Evolutionary conservation across 352 stramenopile genomes (phyloP).

Genomic region (Aphanomyces euteiches): DNA sequence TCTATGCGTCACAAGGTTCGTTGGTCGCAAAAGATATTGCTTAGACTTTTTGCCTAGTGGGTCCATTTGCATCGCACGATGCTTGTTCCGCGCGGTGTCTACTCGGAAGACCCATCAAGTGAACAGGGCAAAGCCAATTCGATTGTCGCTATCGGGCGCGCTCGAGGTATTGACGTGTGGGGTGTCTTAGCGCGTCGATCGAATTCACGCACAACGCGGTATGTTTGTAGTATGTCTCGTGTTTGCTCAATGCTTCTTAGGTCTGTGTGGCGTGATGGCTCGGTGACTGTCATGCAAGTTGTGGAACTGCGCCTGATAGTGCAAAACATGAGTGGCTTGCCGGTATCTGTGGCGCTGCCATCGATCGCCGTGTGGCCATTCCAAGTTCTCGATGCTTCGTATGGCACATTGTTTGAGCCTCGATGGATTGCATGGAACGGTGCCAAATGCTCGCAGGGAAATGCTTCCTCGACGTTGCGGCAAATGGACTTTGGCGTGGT

Average conservation of each 20-base stretch:
- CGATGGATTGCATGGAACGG: conserved; percentile 29
- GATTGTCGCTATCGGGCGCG: conserved; percentile 13
- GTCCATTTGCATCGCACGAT: not conserved
- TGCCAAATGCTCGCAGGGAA: not conserved
- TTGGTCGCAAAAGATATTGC: not conserved
- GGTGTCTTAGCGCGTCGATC: conserved; percentile 17
- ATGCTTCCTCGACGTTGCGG: not conserved
- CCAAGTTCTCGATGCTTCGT: conserved; percentile 28
- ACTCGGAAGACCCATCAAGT: not conserved
- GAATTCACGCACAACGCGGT: conserved; percentile 23
- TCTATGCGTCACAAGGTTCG: conserved; percentile 18
- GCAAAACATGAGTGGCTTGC: conserved; percentile 17
- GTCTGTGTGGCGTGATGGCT: conserved; percentile 26
- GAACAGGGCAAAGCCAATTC: not conserved
- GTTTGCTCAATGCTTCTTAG: not conserved
- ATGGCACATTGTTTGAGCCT: conserved; percentile 22
- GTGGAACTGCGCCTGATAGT: conserved; percentile 24
- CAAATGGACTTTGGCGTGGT: conserved; percentile 30
- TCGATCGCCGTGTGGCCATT: conserved; percentile 22
- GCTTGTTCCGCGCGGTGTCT: not conserved
- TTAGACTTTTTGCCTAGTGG: not conserved
- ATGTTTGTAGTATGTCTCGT: not conserved
- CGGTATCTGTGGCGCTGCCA: conserved; percentile 1
- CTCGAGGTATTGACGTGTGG: conserved; percentile 10
- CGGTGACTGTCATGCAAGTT: conserved; percentile 25